Base-by-base conservation (phyloP, 2,329 filamentous ascomycete genomes). In the Tolypocladium guangdongense region DNA sequence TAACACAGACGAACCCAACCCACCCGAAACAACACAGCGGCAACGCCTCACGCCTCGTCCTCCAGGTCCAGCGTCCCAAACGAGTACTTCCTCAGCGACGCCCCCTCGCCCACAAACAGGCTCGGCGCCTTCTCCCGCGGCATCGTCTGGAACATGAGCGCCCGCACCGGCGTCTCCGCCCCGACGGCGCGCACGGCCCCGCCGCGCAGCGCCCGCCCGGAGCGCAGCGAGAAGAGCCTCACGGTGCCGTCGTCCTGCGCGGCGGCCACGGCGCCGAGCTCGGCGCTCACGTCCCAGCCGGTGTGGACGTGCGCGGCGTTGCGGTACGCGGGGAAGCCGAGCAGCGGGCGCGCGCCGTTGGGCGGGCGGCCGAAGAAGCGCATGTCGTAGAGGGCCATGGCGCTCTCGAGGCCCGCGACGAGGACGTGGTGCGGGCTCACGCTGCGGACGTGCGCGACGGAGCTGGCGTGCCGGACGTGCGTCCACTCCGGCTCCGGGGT, bases 301-400 rank as follows among this genome's bases (percentile, higher is more conserved):
- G 77, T 69, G 20, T 74, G 64, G 43, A 75, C 64, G 45, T 74
- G 72, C 0, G 74, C 74, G 0, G 63, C 62, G 60, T 84, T 85
- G 33, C 62, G 61, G 63, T 82, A 81, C 3, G 63, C 70, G 0
- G 71, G 66, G 54, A 84, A 83, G 0, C 52, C 52, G 10, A 83
- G 61, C 2, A 80, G 59, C 0, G 80, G 73, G 6, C 49, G 56
- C 0, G 66, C 61, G 7, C 60, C 57, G 51, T 61, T 60, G 2
- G 58, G 46, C 6, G 55, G 55, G 27, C 50, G 41, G 39, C 51
- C 53, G 24, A 60, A 51, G 57, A 72, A 80, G 1, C 82, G 78
- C 35, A 78, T 56, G 57, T 86, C 82, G 59, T 82, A 85, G 6
- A 83, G 65, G 1, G 70, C 70, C 68, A 85, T 77, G 52, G 61